Percentiles rank a stretch among this genome's conserved stretches.
Evolutionary conservation across 2,329 filamentous ascomycete genomes (phyloP).

Genomic region (Fusarium nygamai): DNA sequence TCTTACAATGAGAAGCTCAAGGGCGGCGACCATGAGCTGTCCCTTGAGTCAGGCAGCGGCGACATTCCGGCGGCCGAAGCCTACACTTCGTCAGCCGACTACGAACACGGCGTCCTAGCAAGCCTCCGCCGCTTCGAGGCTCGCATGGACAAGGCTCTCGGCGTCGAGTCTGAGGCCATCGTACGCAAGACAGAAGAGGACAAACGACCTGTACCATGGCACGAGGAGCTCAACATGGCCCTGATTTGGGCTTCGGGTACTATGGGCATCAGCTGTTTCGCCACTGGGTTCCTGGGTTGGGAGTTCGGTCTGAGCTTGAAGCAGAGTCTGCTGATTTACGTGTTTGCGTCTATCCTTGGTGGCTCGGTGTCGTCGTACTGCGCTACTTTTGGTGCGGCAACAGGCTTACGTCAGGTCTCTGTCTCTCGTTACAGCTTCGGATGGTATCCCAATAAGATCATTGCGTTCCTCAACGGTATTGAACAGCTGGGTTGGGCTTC

Average conservation of each 20-base stretch:
- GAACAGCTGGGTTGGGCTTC: constrained; percentile 10
- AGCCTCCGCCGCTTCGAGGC: constrained; percentile 10
- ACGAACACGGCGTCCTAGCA: not conserved
- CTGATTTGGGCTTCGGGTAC: constrained; percentile 6
- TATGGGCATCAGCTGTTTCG: constrained; percentile 8
- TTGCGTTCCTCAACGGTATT: constrained; percentile 3
- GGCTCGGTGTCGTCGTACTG: constrained; percentile 1
- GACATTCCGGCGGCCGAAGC: not conserved
- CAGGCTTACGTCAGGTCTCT: not conserved
- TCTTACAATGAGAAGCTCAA: constrained; percentile 4
- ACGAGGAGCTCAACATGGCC: constrained; percentile 10
- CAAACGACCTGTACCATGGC: constrained; percentile 1
- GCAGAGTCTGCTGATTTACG: constrained; percentile 1
- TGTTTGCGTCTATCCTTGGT: constrained; percentile 7
- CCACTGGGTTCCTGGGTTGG: constrained; percentile 7
- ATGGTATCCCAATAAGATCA: constrained; percentile 11
- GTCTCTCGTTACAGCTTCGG: constrained; percentile 7
- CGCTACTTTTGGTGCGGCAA: constrained; percentile 3
- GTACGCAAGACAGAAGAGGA: constrained; percentile 5
- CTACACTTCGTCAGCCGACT: not conserved
- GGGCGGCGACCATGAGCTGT: not conserved
- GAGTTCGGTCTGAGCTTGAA: constrained; percentile 11
- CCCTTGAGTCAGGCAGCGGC: constrained; percentile 7
- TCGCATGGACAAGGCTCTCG: constrained; percentile 1
- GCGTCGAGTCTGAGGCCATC: constrained; percentile 3